Percentiles rank a stretch among this genome's conserved stretches.
Evolutionary conservation across 768 basidiomycete genomes (phyloP).

Genomic region (Hebeloma cylindrosporum): DNA sequence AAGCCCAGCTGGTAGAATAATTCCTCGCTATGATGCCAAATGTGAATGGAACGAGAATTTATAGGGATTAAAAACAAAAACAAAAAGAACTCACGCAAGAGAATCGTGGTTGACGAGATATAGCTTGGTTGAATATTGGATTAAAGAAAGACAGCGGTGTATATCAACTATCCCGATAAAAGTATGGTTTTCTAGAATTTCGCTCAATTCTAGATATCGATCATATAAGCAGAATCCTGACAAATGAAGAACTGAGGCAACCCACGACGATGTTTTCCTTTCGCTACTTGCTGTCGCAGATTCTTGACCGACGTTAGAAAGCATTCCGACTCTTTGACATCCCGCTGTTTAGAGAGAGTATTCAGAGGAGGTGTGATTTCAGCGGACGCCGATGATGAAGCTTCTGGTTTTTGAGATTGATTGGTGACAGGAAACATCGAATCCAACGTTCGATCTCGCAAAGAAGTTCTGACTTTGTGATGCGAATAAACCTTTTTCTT

Average conservation of each 20-base stretch:
- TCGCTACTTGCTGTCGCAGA: slow-evolving; percentile 58
- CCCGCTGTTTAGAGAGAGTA: slow-evolving; percentile 35
- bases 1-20: slow-evolving; percentile 93
- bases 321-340: slow-evolving; percentile 76
- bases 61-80: background rate
- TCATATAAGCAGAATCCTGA: background rate
- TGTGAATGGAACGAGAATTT: too few relatives aligned
- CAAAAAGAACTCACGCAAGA: slow-evolving; percentile 62
- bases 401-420: slow-evolving; percentile 37
- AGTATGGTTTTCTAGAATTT: slow-evolving; percentile 82
- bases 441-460: slow-evolving; percentile 86
- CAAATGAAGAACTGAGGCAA: slow-evolving; percentile 1
- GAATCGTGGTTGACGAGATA: slow-evolving; percentile 87
- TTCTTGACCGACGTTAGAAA: slow-evolving; percentile 70
- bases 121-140: slow-evolving; percentile 86
- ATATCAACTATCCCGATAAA: slow-evolving; percentile 92
- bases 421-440: slow-evolving; percentile 84
- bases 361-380: slow-evolving; percentile 12
- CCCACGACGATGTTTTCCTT: slow-evolving; percentile 71
- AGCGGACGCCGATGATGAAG: background rate
- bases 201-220: slow-evolving; percentile 62
- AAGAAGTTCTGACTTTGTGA: slow-evolving; percentile 89
- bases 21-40: slow-evolving; percentile 63
- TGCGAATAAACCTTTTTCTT: slow-evolving; percentile 68
- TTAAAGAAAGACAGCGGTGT: slow-evolving; percentile 67